Base-by-base conservation (phyloP, 1,284 basidiomycete species). In the Pisolithus thermaeus region DNA sequence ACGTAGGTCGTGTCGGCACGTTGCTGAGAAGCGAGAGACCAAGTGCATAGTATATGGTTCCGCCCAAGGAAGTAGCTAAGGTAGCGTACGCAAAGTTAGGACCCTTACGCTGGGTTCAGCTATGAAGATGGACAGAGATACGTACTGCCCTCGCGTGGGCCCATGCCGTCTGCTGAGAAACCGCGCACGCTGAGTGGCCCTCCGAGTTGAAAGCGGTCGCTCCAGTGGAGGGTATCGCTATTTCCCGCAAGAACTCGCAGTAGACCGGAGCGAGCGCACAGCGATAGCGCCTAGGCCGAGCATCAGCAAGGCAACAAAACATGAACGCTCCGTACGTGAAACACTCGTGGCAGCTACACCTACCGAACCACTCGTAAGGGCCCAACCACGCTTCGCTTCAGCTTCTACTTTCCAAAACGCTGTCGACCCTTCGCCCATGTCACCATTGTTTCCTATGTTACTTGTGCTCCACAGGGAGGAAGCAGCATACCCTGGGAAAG, bases 201-300 rank as follows among this genome's bases (percentile, higher is more conserved):
- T 27, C 96, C 97, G 0, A 98, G 78, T 60, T 96, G 94, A 66
- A 95, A 96, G 4, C 92, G 81, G 69, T 99, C 97, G 35, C 79
- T 82, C 64, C 90, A 88, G 47, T 78, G 76, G 9, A 59, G 9
- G 3, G 53, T 59, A 5, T 46, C 50, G 25, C 80, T 73, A 14
- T 71, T 70, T 14, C 68, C 64, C 6, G 66, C 63, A 4, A 88
- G 62, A 32, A 79, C 75, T 63, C 78, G 80, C 3, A 92, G 68
- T 20, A 85, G 53, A 5, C 91, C 91, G 0, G 77, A 69, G 18
- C 81, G 78, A 4, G 79, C 77, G 3, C 83, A 77, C 4, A 90
- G 65, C 0, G 88, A 88, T 22, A 87, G 46, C 2, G 79, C 77
- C 88, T 90, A 18, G 3, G 27, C 5, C 7, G 53, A n/a, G 39